These are phyloP conservation scores for Daldinia sp. DNA, from an alignment of 2,329 filamentous ascomycete genomes.

Conservation along the genomic window DNA sequence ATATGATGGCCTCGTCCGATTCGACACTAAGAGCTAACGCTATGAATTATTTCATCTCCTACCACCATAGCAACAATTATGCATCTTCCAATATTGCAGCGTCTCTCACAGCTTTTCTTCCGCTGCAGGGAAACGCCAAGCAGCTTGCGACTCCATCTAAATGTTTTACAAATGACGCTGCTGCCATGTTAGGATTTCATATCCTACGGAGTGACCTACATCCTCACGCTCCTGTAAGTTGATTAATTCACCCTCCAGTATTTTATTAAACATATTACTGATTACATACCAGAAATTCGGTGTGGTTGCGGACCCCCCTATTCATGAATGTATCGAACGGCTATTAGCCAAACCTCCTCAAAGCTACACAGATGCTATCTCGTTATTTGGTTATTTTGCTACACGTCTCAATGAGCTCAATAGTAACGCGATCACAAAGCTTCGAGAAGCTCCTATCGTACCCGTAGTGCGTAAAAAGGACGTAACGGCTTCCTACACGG, in stretches of 20 bases:
- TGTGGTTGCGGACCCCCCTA: conserved; percentile 81
- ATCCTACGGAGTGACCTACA: conserved; percentile 81
- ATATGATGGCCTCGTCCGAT: conserved; percentile 75
- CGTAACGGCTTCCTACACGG: conserved; percentile 33
- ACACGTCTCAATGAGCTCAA: conserved; percentile 78
- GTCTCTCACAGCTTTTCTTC: conserved; percentile 70
- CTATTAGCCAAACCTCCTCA: conserved; percentile 77
- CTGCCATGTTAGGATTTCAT: conserved; percentile 80
- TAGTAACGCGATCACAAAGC: conserved; percentile 63
- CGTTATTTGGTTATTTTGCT: conserved; percentile 84
- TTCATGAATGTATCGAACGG: conserved; percentile 77
- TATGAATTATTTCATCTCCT: conserved; percentile 82
- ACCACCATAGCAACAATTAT: conserved; percentile 83
- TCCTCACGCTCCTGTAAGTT: conserved; percentile 68
- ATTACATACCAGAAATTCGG: conserved; percentile 70
- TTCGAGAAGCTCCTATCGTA: conserved; percentile 74
- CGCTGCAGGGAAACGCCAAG: conserved; percentile 72
- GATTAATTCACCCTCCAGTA: not conserved
- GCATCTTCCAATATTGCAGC: conserved; percentile 65
- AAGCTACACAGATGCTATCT: conserved; percentile 70
- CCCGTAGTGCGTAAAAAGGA: conserved; percentile 62
- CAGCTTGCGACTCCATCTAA: conserved; percentile 74
- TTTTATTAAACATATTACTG: not conserved
- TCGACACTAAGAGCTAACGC: conserved; percentile 69
- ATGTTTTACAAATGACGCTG: conserved; percentile 84